These are phyloP conservation scores for Dictyostelium citrinum DNA, from an alignment of 78 protist genomes.

Conservation along the genomic window DNA sequence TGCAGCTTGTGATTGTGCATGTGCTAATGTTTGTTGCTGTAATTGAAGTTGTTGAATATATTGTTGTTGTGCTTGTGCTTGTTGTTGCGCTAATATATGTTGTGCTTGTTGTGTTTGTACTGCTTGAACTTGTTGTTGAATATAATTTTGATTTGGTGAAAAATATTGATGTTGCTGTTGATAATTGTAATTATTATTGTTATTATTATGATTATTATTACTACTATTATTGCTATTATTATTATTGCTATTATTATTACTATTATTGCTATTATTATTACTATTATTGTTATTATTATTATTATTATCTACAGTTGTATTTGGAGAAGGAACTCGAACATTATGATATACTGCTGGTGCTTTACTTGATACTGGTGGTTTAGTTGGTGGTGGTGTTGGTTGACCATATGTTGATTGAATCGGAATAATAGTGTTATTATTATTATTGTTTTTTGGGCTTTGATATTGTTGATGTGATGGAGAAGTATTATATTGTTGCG, in stretches of 20 bases:
- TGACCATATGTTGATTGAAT: background rate
- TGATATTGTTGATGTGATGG: background rate
- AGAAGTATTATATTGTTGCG: background rate
- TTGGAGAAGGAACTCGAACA: background rate
- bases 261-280: no score
- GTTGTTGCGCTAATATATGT: background rate
- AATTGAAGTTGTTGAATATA: background rate
- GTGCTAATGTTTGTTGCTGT: background rate
- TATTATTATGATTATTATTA: no score
- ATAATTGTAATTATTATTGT: background rate
- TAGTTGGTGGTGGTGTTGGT: conserved; percentile 13
- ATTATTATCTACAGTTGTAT: background rate
- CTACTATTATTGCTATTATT: no score
- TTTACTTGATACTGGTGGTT: conserved; percentile 13
- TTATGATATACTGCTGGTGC: conserved; percentile 4
- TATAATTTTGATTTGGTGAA: background rate
- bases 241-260: no score
- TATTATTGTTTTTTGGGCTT: conserved; percentile 1
- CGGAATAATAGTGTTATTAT: background rate
- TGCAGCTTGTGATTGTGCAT: background rate
- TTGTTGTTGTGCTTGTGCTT: background rate
- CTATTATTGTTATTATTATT: background rate
- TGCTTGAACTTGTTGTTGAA: background rate
- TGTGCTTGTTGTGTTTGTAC: background rate
- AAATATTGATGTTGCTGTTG: conserved; percentile 3